Evolutionary conservation across 352 stramenopile species (phyloP).

Genomic region (Globisporangium parvum): DNA sequence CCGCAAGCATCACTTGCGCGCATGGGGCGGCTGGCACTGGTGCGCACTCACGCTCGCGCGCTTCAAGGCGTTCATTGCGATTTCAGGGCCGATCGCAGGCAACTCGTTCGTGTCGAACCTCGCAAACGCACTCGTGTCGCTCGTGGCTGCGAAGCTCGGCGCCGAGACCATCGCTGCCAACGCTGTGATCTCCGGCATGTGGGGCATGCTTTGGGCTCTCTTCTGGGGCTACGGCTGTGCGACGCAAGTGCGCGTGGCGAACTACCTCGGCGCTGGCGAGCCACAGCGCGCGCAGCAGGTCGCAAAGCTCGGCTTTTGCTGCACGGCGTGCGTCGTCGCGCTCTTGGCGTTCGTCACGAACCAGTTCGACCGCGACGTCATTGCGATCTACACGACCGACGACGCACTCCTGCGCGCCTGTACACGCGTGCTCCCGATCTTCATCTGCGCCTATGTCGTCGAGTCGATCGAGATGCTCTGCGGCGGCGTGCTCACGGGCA

Average conservation of each 20-base stretch:
- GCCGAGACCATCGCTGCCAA: conserved; percentile 58
- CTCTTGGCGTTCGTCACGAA: conserved; percentile 40
- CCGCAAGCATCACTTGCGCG: conserved; percentile 43
- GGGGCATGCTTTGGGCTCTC: conserved; percentile 62
- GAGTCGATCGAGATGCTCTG: conserved; percentile 61
- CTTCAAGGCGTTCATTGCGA: conserved; percentile 37
- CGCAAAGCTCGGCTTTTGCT: conserved; percentile 44
- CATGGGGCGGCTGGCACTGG: conserved; percentile 56
- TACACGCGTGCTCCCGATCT: conserved; percentile 48
- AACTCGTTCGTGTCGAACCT: conserved; percentile 76
- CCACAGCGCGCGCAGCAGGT: conserved; percentile 44
- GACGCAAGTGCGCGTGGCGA: conserved; percentile 71
- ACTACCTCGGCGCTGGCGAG: conserved; percentile 60
- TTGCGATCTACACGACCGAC: conserved; percentile 59
- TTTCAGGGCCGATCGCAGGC: conserved; percentile 56
- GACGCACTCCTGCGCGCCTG: conserved; percentile 38
- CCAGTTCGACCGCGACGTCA: conserved; percentile 37
- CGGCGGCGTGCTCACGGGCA: conserved; percentile 52
- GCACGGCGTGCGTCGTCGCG: conserved; percentile 36
- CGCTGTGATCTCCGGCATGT: conserved; percentile 62
- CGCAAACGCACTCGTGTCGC: conserved; percentile 54
- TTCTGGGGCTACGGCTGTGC: conserved; percentile 80
- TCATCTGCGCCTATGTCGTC: conserved; percentile 51
- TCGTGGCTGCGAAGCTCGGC: conserved; percentile 60
- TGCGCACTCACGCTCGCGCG: conserved; percentile 35